Percentiles rank a stretch among this genome's conserved stretches.
These are phyloP conservation scores for Coemansia furcata DNA, from an alignment of 192 early-diverging fungal species.

Conservation along the genomic window DNA sequence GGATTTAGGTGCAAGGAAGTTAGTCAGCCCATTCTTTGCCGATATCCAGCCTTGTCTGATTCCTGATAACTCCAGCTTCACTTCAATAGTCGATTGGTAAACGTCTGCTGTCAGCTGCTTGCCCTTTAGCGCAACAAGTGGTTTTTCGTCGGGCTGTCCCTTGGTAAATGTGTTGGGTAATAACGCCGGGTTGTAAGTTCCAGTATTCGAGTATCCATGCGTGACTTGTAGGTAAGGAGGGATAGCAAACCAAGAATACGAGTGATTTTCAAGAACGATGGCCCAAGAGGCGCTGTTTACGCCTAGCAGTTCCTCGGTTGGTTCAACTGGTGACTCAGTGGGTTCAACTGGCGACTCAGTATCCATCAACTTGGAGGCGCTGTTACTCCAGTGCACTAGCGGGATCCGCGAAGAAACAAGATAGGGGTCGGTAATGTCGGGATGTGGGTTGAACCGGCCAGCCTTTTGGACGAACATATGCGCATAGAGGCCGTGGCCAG, in stretches of 20 bases:
- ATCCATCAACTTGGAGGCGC: neutral
- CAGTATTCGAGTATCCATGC: no score
- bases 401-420: neutral
- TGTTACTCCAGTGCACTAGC: neutral
- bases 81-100: constrained; percentile 6
- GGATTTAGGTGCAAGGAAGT: neutral
- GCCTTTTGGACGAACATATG: constrained; percentile 9
- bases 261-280: constrained; percentile 13
- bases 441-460: constrained; percentile 7
- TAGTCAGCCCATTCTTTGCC: neutral
- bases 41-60: constrained; percentile 12
- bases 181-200: constrained; percentile 3
- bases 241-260: neutral
- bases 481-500: constrained; percentile 6
- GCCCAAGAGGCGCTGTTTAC: constrained; percentile 9
- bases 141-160: neutral
- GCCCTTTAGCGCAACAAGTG: neutral
- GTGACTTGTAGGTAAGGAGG: neutral
- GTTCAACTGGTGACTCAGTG: neutral
- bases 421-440: constrained; percentile 10
- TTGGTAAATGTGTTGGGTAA: constrained; percentile 7
- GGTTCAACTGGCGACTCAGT: neutral
- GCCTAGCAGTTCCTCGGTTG: neutral
- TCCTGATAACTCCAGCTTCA: constrained; percentile 10
- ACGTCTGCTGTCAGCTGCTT: neutral